A percentile compares a stretch with the other conserved stretches of the same genome.
phyloP scores from a whole-genome alignment of 2,329 filamentous ascomycete species.

The Aspergillus sp. region DNA sequence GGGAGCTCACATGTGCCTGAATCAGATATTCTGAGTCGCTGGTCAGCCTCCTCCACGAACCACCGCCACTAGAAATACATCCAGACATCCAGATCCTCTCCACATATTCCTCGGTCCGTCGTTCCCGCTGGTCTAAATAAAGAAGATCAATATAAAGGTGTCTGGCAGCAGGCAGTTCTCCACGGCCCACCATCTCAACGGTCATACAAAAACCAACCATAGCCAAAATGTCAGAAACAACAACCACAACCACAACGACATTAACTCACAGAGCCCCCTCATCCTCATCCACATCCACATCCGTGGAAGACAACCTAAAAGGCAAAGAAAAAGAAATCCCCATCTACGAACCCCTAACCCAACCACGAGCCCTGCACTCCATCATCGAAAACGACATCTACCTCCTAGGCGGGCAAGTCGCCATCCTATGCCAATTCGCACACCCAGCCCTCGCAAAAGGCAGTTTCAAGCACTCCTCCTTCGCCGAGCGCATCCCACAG shows the following conservation, averaged over 20 bases:
- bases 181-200: no score
- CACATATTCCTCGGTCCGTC: no score
- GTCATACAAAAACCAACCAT: no score
- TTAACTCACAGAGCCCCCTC: no score
- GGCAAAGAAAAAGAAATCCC: background rate
- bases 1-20: no score
- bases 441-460: constrained; percentile 27
- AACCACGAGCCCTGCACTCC: background rate
- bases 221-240: background rate
- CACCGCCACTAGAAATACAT: no score
- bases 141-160: no score
- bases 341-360: constrained; percentile 7
- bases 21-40: no score
- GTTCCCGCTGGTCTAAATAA: no score
- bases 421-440: constrained; percentile 28
- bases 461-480: constrained; percentile 25
- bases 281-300: rapidly evolving
- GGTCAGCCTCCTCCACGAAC: no score
- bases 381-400: constrained; percentile 13
- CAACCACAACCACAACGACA: background rate
- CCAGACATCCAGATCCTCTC: no score
- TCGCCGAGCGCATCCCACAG: constrained; percentile 23
- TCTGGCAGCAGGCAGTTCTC: no score
- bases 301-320: background rate
- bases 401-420: constrained; percentile 15